These are phyloP conservation scores for Gossypioides kirkii DNA, from an alignment of 345 rosid species.

Conservation along the genomic window DNA sequence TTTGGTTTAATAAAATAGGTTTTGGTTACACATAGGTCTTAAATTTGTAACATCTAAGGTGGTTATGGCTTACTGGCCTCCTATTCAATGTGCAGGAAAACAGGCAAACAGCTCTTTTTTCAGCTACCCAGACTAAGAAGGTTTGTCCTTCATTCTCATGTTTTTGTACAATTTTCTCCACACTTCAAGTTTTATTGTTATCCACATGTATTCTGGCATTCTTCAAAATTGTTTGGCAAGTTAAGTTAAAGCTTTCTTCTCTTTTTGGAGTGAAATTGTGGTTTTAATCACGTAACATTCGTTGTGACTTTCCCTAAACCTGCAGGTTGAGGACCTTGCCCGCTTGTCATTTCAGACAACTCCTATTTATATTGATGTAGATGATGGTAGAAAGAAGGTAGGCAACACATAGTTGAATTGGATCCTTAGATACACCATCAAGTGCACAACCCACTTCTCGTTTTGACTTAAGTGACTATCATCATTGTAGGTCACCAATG, in stretches of 20 bases:
- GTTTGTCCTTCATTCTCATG: conserved; percentile 28
- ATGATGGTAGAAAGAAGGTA: conserved; percentile 93
- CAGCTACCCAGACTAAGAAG: conserved; percentile 95
- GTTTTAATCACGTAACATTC: neutral
- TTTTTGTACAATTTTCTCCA: neutral
- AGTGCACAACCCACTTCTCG: neutral
- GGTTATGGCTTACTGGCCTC: conserved; percentile 23
- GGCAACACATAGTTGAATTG: conserved; percentile 9
- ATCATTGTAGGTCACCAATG: conserved; percentile 77
- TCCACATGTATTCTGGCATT: neutral
- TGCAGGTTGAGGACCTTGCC: conserved; percentile 94
- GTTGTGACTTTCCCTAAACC: neutral
- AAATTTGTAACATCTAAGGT: neutral
- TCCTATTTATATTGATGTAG: conserved; percentile 85
- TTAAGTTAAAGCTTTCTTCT: neutral
- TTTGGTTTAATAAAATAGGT: neutral
- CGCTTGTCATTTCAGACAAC: conserved; percentile 81
- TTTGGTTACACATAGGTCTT: neutral
- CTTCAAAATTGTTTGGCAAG: neutral
- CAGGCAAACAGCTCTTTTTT: conserved; percentile 94
- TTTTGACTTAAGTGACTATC: conserved; percentile 1
- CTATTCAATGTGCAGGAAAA: conserved; percentile 51
- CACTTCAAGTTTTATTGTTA: neutral
- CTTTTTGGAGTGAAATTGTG: conserved; percentile 4
- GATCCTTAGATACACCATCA: neutral